A percentile compares a stretch with the other conserved stretches of the same genome.
These are phyloP conservation scores for Geotrichum citri-aurantii DNA, from an alignment of 1,139 yeast species.

Conservation along the genomic window DNA sequence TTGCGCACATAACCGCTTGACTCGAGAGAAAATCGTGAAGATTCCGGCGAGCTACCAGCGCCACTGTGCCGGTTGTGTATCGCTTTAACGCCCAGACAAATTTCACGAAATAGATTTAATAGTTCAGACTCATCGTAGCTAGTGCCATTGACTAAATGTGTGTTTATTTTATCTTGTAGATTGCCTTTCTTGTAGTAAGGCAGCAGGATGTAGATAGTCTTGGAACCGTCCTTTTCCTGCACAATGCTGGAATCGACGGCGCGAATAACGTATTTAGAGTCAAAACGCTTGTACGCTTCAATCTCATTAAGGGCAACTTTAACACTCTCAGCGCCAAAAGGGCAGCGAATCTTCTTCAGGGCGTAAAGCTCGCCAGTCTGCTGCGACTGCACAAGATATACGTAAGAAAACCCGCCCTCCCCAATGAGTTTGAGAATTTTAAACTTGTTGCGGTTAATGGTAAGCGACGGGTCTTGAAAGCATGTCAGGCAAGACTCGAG, in stretches of 20 bases:
- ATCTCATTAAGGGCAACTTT: constrained; percentile 71
- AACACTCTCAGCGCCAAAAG: constrained; percentile 75
- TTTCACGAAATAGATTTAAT: constrained; percentile 54
- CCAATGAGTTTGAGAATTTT: constrained; percentile 65
- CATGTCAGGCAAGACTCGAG: constrained; percentile 37
- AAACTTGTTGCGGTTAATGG: constrained; percentile 35
- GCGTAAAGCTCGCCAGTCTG: constrained; percentile 54
- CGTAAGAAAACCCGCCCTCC: constrained; percentile 86
- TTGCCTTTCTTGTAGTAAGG: constrained; percentile 73
- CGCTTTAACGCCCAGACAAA: constrained; percentile 66
- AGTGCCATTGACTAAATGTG: constrained; percentile 51
- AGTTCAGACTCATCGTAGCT: constrained; percentile 58
- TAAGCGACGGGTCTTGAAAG: constrained; percentile 36
- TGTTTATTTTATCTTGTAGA: constrained; percentile 70
- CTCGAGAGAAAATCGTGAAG: neutral
- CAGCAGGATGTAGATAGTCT: constrained; percentile 67
- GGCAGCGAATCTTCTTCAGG: constrained; percentile 79
- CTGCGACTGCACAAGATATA: constrained; percentile 60
- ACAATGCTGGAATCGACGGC: constrained; percentile 65
- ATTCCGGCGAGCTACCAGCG: constrained; percentile 3
- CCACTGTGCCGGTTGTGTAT: constrained; percentile 59
- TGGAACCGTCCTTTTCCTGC: constrained; percentile 73
- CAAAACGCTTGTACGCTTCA: constrained; percentile 65
- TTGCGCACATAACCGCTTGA: neutral
- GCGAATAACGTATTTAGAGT: constrained; percentile 60